Base-by-base conservation (phyloP, 176 grass and related monocot genomes). In the Tuctoria greenei region DNA sequence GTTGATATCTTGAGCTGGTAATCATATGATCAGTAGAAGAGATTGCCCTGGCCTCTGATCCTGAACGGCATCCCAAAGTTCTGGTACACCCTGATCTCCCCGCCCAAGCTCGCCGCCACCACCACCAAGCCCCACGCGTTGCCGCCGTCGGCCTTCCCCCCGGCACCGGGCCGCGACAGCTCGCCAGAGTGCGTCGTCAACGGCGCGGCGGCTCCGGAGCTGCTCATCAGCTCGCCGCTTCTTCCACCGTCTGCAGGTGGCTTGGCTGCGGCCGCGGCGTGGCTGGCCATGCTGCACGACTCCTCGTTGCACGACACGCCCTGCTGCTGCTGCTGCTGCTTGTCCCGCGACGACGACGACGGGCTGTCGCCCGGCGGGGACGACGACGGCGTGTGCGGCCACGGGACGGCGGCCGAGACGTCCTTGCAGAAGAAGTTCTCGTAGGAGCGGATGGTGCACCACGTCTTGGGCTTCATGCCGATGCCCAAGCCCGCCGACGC, bases 351-450 rank as follows among this genome's bases (percentile, higher is more conserved):
- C 51, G 54, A 57, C 46, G 78, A 75, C 54, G 45, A 12, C 0
- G 64, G 50, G 78, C 73, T 75, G 27, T 12, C 5, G 55, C 60
- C 55, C 20, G 84, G 62, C 38, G 52, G n/a, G 4, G 85, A 8
- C 51, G 85, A 52, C 10, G 85, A 8, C 51, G 85, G 61, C 10
- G 74, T 14, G 13, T 67, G 24, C 18, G 59, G 28, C 79, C 85
- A 83, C 7, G 95, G 91, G 14, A 98, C 46, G 6, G 95, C 95
- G n/a, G 90, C 95, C 0, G 86, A 94, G 51, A 94, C 89, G 67
- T 98, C 95, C 81, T 98, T 98, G 73, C 89, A 92, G 78, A 72
- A 98, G 88, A 98, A 98, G 85, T 90, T 86, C 88, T 98, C 95
- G 78, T 88, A 88, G 27, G 95, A 98, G 27, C 91, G 86, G 61